A percentile compares a stretch with the other conserved stretches of the same genome.
Conservation (phyloP, 805 yeast species). For the Kodamaea fukazawae region DNA sequence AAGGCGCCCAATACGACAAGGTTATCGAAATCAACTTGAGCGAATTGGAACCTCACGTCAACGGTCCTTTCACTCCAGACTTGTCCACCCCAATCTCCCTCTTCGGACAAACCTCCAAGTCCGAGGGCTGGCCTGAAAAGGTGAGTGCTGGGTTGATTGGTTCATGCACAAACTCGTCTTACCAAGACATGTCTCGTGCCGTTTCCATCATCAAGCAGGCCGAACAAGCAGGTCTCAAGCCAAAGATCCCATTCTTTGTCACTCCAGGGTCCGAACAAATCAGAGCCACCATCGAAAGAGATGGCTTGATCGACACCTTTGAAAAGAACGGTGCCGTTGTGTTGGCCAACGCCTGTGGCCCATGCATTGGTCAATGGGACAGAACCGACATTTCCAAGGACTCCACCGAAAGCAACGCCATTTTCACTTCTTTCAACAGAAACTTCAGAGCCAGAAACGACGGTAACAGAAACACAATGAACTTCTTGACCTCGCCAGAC, state of each 20-base stretch:
- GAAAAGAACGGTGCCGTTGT: conserved; percentile 91
- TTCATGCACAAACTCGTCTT: conserved; percentile 97
- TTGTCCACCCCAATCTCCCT: conserved; percentile 91
- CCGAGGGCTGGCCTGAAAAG: conserved; percentile 88
- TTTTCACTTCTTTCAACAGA: conserved; percentile 96
- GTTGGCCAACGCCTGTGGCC: conserved; percentile 97
- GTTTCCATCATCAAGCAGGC: conserved; percentile 92
- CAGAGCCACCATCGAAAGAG: conserved; percentile 96
- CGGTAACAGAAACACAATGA: conserved; percentile 96
- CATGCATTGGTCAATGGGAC: conserved; percentile 99
- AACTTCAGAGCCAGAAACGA: conserved; percentile 97
- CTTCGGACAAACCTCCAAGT: conserved; percentile 77
- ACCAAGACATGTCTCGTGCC: conserved; percentile 97
- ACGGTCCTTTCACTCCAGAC: conserved; percentile 99
- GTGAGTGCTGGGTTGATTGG: conserved; percentile 96
- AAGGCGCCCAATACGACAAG: conserved; percentile 92
- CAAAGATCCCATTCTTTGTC: conserved; percentile 86
- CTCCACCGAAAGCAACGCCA: conserved; percentile 73
- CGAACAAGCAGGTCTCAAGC: conserved; percentile 82
- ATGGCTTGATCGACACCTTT: conserved; percentile 86
- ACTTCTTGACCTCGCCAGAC: conserved; percentile 98
- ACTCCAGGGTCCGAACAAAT: conserved; percentile 99
- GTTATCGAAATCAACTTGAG: conserved; percentile 85
- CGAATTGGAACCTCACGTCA: conserved; percentile 90
- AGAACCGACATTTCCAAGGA: conserved; percentile 72